A percentile compares a stretch with the other conserved stretches of the same genome.
These are phyloP conservation scores for Helianthus tuberosus DNA, from an alignment of 129 eudicot species.

Conservation along the genomic window DNA sequence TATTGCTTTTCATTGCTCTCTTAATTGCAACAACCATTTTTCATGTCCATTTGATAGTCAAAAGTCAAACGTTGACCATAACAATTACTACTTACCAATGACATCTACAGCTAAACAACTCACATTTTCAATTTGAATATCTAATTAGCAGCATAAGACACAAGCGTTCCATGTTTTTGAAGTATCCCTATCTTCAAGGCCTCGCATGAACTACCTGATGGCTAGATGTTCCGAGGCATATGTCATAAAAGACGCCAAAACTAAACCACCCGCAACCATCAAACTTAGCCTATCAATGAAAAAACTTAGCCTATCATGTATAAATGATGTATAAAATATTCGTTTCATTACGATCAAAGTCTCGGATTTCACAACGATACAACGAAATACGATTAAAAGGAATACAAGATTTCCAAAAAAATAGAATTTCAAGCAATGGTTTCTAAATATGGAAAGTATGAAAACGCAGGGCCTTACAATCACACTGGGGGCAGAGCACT, in stretches of 20 bases:
- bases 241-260: constrained; percentile 73
- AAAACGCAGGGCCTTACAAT: no score
- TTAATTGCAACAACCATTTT: constrained; percentile 1
- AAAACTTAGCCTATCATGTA: no score
- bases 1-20: neutral
- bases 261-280: constrained; percentile 64
- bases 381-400: no score
- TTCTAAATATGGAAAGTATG: no score
- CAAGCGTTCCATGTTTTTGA: constrained; percentile 56
- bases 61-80: constrained; percentile 6
- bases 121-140: constrained; percentile 12
- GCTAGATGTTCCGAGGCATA: constrained; percentile 76
- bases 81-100: neutral
- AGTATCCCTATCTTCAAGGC: constrained; percentile 61
- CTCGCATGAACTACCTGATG: constrained; percentile 56
- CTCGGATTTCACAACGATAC: no score
- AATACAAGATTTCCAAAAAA: no score
- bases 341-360: no score
- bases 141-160: constrained; percentile 45
- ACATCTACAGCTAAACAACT: constrained; percentile 16
- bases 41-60: neutral
- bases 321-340: no score
- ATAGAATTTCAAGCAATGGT: no score
- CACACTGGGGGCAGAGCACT: no score
- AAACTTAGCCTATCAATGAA: constrained; percentile 64